A percentile compares a stretch with the other conserved stretches of the same genome.
phyloP scores from a whole-genome alignment of 768 basidiomycete genomes.

The Agaricus sinodeliciosus region DNA sequence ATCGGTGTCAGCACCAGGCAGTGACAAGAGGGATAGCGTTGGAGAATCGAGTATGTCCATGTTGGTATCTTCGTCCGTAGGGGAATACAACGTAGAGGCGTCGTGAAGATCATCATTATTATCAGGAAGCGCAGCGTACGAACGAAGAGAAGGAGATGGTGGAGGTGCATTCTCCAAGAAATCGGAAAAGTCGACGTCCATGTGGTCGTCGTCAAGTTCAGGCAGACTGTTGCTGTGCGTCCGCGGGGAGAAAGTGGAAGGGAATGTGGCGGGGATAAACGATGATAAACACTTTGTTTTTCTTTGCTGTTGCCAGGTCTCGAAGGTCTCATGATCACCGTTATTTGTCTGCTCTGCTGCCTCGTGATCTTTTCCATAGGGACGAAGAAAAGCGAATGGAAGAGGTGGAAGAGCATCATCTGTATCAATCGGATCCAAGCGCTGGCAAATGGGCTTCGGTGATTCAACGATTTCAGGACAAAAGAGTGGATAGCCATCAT shows the following conservation, averaged over 20 bases:
- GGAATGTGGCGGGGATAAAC: neutral
- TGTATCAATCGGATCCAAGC: neutral
- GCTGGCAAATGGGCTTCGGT: neutral
- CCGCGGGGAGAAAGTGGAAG: neutral
- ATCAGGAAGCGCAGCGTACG: constrained; percentile 4
- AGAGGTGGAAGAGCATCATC: neutral
- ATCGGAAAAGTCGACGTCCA: constrained; percentile 3
- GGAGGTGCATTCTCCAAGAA: neutral
- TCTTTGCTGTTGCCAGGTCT: neutral
- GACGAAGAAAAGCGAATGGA: neutral
- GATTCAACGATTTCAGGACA: neutral
- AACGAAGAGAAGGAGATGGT: constrained; percentile 1
- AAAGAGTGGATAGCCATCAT: neutral
- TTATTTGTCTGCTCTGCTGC: too few species aligned
- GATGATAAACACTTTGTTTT: neutral
- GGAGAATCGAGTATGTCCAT: constrained; percentile 16
- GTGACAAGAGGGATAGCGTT: constrained; percentile 18
- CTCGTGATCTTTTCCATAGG: neutral
- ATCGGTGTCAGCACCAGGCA: constrained; percentile 29
- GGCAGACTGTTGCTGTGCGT: constrained; percentile 1
- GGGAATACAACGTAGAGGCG: neutral
- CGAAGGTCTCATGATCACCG: neutral
- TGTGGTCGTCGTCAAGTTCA: neutral
- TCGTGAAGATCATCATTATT: neutral
- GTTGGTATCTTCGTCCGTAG: constrained; percentile 2